These are phyloP conservation scores for Debaryomyces sp. DNA, from an alignment of 1,139 yeast genomes.

Conservation along the genomic window DNA sequence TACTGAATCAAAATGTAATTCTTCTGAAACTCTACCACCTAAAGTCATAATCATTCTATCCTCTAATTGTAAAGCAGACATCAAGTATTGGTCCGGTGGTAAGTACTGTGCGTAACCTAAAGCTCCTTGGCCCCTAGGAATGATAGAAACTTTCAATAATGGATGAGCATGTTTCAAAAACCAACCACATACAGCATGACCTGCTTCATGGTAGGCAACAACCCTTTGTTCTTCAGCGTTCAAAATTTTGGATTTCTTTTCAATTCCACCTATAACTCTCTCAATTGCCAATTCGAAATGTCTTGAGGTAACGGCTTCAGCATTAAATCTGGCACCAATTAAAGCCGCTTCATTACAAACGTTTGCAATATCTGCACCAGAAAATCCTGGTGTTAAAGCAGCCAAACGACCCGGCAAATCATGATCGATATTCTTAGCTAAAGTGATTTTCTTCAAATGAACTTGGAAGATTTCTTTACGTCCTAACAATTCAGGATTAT, in stretches of 20 bases:
- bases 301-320: slow-evolving; percentile 63
- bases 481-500: slow-evolving; percentile 91
- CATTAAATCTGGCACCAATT: slow-evolving; percentile 86
- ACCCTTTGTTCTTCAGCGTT: slow-evolving; percentile 82
- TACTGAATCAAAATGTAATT: slow-evolving; percentile 82
- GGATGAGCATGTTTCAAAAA: slow-evolving; percentile 88
- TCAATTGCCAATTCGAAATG: slow-evolving; percentile 97
- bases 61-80: slow-evolving; percentile 73
- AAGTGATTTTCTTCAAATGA: slow-evolving; percentile 69
- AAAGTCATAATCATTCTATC: slow-evolving; percentile 97
- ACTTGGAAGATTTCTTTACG: slow-evolving; percentile 90
- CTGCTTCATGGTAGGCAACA: slow-evolving; percentile 98
- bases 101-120: slow-evolving; percentile 97
- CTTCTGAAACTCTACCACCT: slow-evolving; percentile 97
- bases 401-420: slow-evolving; percentile 84
- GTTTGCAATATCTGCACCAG: slow-evolving; percentile 98
- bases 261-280: slow-evolving; percentile 95
- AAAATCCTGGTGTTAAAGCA: slow-evolving; percentile 95
- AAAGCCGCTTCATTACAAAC: slow-evolving; percentile 97
- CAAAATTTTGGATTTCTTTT: slow-evolving; percentile 82
- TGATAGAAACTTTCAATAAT: slow-evolving; percentile 87
- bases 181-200: slow-evolving; percentile 99
- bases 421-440: slow-evolving; percentile 41
- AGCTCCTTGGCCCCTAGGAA: slow-evolving; percentile 96
- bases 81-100: slow-evolving; percentile 89